A percentile compares a stretch with the other conserved stretches of the same genome.
Conservation (phyloP, 1,284 basidiomycete species). For the Athelia psychrophila region DNA sequence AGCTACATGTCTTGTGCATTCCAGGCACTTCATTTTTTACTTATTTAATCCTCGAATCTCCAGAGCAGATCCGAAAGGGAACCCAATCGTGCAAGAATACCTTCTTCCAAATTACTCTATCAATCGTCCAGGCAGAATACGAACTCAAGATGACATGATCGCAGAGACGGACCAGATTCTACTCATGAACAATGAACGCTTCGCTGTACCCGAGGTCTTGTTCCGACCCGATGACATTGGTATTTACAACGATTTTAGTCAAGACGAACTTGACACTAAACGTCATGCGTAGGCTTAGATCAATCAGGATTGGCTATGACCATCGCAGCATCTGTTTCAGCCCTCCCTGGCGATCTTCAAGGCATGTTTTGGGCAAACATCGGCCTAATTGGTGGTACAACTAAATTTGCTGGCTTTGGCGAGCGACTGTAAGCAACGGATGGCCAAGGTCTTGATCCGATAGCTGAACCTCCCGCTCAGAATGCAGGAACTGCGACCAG, state of each 20-base stretch:
- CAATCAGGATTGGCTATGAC: constrained; percentile 79
- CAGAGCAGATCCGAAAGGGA: constrained; percentile 46
- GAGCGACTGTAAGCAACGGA: constrained; percentile 61
- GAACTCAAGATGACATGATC: constrained; percentile 47
- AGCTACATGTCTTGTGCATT: constrained; percentile 22
- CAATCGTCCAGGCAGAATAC: constrained; percentile 69
- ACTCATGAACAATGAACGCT: constrained; percentile 87
- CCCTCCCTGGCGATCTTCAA: constrained; percentile 74
- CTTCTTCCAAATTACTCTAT: constrained; percentile 85
- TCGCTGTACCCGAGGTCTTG: constrained; percentile 84
- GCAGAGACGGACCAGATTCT: constrained; percentile 76
- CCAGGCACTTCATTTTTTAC: constrained; percentile 1
- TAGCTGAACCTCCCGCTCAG: constrained; percentile 28
- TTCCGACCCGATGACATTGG: constrained; percentile 90
- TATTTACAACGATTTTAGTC: constrained; percentile 32
- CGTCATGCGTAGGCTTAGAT: constrained; percentile 57
- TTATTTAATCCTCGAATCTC: constrained; percentile 5
- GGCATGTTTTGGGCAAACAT: constrained; percentile 96
- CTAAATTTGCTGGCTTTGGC: constrained; percentile 72
- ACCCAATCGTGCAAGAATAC: constrained; percentile 82
- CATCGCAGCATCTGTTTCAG: constrained; percentile 71
- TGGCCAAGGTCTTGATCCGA: constrained; percentile 7
- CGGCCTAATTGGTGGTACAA: constrained; percentile 83
- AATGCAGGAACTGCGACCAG: constrained; percentile 66
- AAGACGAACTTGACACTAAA: constrained; percentile 2